A percentile compares a stretch with the other conserved stretches of the same genome.
Evolutionary conservation across 331 rosid species (phyloP).

Genomic region (Erythrophleum ivorense): DNA sequence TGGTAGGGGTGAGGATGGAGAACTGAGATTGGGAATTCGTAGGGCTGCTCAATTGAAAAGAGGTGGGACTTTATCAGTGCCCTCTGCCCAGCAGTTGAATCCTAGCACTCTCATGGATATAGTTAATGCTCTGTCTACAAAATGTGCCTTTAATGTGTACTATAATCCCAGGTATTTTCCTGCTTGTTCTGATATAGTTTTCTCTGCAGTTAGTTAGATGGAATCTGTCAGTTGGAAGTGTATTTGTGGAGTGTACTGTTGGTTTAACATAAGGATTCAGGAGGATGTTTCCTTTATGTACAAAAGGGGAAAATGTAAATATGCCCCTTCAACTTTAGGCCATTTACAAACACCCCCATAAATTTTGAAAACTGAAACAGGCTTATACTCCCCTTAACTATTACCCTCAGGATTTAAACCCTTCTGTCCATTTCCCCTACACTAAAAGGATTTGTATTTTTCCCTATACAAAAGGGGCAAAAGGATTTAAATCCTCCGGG

Average conservation of each 20-base stretch:
- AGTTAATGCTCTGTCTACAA: constrained; percentile 54
- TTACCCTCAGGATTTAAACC: no score
- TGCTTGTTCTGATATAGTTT: neutral
- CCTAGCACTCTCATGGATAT: constrained; percentile 50
- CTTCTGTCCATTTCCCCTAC: no score
- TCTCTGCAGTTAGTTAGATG: neutral
- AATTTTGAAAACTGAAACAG: no score
- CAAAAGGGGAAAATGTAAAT: no score
- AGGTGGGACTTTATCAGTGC: constrained; percentile 38
- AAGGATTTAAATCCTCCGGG: no score
- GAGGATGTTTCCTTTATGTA: neutral
- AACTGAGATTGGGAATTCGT: constrained; percentile 67
- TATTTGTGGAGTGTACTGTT: neutral
- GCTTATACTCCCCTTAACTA: no score
- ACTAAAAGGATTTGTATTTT: no score
- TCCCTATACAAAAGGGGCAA: no score
- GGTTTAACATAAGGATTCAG: neutral
- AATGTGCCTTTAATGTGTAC: constrained; percentile 58
- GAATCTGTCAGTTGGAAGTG: neutral
- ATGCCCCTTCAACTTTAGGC: no score
- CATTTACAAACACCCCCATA: no score
- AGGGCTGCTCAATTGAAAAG: constrained; percentile 66
- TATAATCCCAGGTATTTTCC: constrained; percentile 63
- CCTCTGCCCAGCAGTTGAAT: constrained; percentile 52
- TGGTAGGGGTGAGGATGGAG: constrained; percentile 70